These are phyloP conservation scores for Hymenochaete sp. DNA, from an alignment of 1,284 basidiomycete genomes.

Conservation along the genomic window DNA sequence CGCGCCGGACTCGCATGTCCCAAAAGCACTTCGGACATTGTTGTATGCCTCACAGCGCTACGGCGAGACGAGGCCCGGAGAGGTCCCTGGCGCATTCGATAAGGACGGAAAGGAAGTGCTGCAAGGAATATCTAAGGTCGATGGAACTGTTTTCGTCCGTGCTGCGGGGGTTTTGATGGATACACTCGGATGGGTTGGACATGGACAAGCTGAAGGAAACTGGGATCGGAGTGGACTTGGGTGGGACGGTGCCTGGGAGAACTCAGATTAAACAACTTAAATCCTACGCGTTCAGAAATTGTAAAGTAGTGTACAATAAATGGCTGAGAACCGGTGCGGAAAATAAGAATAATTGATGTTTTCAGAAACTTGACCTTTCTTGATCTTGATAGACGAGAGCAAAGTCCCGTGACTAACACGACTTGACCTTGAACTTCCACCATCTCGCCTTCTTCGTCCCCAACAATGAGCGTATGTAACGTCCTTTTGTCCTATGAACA, in stretches of 20 bases:
- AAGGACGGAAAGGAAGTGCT: slow-evolving; percentile 25
- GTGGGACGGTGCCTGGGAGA: slow-evolving; percentile 61
- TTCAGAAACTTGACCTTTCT: too few species aligned
- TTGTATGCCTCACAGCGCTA: slow-evolving; percentile 43
- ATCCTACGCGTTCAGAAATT: too few species aligned
- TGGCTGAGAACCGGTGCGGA: too few species aligned
- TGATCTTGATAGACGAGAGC: too few species aligned
- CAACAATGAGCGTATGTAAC: too few species aligned
- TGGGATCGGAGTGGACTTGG: slow-evolving; percentile 61
- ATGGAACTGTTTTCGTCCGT: slow-evolving; percentile 57
- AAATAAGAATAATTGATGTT: too few species aligned
- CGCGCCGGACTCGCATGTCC: slow-evolving; percentile 51
- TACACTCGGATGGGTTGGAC: slow-evolving; percentile 51
- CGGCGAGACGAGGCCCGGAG: slow-evolving; percentile 36
- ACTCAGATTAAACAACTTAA: neutral
- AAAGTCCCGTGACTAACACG: too few species aligned
- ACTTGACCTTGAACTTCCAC: too few species aligned
- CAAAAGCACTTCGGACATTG: slow-evolving; percentile 52
- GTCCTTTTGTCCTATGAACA: too few species aligned
- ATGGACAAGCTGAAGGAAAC: slow-evolving; percentile 38
- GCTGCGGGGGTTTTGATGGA: slow-evolving; percentile 56
- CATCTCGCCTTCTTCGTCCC: too few species aligned
- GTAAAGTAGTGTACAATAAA: too few species aligned
- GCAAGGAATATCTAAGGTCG: slow-evolving; percentile 38
- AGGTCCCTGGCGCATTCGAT: slow-evolving; percentile 37